Base-by-base conservation (phyloP, 805 yeast species). In the Lachancea thermotolerans region DNA sequence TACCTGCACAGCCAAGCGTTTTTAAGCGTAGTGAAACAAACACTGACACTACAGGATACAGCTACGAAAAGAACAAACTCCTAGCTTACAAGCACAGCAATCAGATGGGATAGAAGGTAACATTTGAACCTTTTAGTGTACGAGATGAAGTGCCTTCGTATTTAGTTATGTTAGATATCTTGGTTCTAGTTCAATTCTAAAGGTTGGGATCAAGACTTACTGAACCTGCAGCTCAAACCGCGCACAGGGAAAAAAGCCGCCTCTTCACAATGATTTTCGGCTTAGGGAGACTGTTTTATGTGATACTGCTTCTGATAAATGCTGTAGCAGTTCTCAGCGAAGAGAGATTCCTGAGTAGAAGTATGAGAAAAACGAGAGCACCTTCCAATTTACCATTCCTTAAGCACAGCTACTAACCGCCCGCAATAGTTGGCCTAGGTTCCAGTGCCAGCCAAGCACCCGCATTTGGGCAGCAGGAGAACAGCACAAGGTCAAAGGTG, bases 301-400 rank as follows among this genome's bases (percentile, higher is more conserved):
- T 71, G 36, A 64, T 73, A 6, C 63, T 79, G 15, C 60, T 85
- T 33, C 65, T 84, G 46, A 75, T 84, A 39, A 85, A 85, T 61
- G 78, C 91, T 0, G 75, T 85, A 27, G 93, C 93, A 0, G 82
- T 85, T 31, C 72, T 85, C 42, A 83, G 84, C 59, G 95, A 85
- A 55, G 93, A 85, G 56, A 68, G 95, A 47, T 85, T 85, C 56
- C 69, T 85, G 48, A 80, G 81, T 55, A 70, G 95, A 66, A 76
- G 64, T 57, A 52, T 48, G 63, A 49, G 31, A 40, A 33, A 3
- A 8, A 37, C n/a, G 11, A 28, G 21, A 18, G 14, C 43, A 29
- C 30, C n/a, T 16, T 37, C 5, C 10, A 37, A 12, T 37, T 37
- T 25, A 37, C 14, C 12, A 14, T n/a, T n/a, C 17, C 34, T 31